Conservation (phyloP, 2,329 filamentous ascomycete species). For the Drechslerella stenobrocha region DNA sequence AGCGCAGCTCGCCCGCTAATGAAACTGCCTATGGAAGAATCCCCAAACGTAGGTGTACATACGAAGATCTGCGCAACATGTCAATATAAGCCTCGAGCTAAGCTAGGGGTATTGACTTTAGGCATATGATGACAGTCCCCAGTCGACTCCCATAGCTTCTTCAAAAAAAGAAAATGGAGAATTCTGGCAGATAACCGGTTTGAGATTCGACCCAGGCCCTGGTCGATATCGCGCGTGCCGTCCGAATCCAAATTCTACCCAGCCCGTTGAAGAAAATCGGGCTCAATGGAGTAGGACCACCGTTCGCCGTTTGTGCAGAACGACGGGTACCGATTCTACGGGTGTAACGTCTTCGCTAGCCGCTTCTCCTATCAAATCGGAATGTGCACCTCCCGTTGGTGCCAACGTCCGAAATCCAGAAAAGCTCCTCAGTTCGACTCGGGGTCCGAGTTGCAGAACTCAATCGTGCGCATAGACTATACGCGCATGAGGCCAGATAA, state of each 20-base stretch:
- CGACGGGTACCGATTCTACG: too few relatives aligned
- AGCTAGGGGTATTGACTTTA: too few relatives aligned
- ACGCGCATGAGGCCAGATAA: neutral
- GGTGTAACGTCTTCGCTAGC: too few relatives aligned
- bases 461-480: too few relatives aligned
- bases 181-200: constrained; percentile 28
- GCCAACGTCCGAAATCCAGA: too few relatives aligned
- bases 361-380: too few relatives aligned
- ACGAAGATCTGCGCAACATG: neutral
- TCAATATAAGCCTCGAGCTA: constrained; percentile 49
- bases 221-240: constrained; percentile 11
- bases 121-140: neutral
- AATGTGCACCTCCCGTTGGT: too few relatives aligned
- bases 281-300: too few relatives aligned
- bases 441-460: too few relatives aligned
- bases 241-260: constrained; percentile 5
- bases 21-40: constrained; percentile 8
- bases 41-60: neutral
- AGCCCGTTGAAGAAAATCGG: neutral
- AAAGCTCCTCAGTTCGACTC: too few relatives aligned
- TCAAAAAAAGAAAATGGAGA: constrained; percentile 15
- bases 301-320: too few relatives aligned
- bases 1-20: neutral
- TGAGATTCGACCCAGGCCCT: constrained; percentile 12
- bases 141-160: constrained; percentile 2